phyloP scores from a whole-genome alignment of 2,329 filamentous ascomycete species.

The Phoma herbarum region DNA sequence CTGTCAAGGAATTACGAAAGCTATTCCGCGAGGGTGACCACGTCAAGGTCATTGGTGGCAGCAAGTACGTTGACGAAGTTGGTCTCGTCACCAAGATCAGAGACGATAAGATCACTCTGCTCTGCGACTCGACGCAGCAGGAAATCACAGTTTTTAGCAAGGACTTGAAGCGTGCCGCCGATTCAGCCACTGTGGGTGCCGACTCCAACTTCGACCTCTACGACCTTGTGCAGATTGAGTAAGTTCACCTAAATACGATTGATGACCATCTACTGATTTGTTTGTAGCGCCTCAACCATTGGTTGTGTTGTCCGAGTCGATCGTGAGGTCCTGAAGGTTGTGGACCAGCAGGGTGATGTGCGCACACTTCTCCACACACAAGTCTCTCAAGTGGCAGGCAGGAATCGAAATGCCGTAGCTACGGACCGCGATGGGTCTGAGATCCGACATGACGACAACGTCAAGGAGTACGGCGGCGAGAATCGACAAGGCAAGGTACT shows the following conservation, averaged over 20 bases:
- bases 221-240: conserved; percentile 92
- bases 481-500: conserved; percentile 87
- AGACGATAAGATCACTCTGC: conserved; percentile 88
- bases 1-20: conserved; percentile 90
- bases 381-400: conserved; percentile 86
- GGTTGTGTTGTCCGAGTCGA: conserved; percentile 95
- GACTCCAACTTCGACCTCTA: conserved; percentile 92
- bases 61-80: conserved; percentile 92
- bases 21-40: conserved; percentile 93
- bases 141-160: conserved; percentile 99
- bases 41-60: conserved; percentile 97
- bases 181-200: conserved; percentile 84
- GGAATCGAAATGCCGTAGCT: conserved; percentile 83
- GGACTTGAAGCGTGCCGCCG: conserved; percentile 90
- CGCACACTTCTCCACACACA: conserved; percentile 88
- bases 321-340: conserved; percentile 85
- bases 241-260: conserved; percentile 43
- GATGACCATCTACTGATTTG: conserved; percentile 20
- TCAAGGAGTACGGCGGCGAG: conserved; percentile 89
- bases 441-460: conserved; percentile 88
- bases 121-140: conserved; percentile 90
- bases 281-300: conserved; percentile 76
- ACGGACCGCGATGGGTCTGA: conserved; percentile 94
- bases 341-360: conserved; percentile 88
- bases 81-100: conserved; percentile 96